Base-by-base conservation (phyloP, 495 filamentous ascomycete genomes). In the Xylaria acuta region DNA sequence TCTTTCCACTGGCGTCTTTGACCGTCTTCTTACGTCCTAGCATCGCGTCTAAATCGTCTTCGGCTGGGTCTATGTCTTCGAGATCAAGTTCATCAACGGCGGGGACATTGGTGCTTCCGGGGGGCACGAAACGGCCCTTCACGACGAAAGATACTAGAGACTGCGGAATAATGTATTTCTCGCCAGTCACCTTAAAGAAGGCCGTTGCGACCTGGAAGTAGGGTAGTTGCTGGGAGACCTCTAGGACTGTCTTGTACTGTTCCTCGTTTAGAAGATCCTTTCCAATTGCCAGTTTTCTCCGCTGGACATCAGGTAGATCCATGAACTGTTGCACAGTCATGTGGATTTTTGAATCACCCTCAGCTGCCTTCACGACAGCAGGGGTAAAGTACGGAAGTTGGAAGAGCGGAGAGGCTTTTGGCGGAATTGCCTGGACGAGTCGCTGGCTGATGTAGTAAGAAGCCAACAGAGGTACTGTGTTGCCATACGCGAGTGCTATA, bases 111-210 rank as follows among this genome's bases (percentile, higher is more conserved):
- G 83, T 82, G 76, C 86, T 89, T 60, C 96, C 96, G 7, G 96
- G 96, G 0, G 96, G 95, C 25, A 98, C 89, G 72, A 99, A 91
- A 70, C 96, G 93, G n/a, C 90, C 93, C 84, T 99, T 99, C 73
- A 99, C 87, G 58, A 99, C 93, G 67, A 99, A 91, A 64, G 95
- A 94, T 58, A 98, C 94, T 58, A 99, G 87, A 74, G 93, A 96
- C 75, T 92, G 92, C n/a, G 96, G 95, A 18, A 94, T 97, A 78
- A 98, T 92, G 79, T 90, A 93, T 71, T 90, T 92, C 83, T 99
- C 96, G 71, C 96, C 96, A 74, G 93, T 91, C 64, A 99, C 96
- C 85, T 99, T 99, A 89, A 99, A 99, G 84, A 97, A 99, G 2
- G 94, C 93, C 83, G 94, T 95, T 79, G 94, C 94, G n/a, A 98